Evolutionary conservation across 768 basidiomycete genomes (phyloP).

Genomic region (Daedaleopsis nitida): DNA sequence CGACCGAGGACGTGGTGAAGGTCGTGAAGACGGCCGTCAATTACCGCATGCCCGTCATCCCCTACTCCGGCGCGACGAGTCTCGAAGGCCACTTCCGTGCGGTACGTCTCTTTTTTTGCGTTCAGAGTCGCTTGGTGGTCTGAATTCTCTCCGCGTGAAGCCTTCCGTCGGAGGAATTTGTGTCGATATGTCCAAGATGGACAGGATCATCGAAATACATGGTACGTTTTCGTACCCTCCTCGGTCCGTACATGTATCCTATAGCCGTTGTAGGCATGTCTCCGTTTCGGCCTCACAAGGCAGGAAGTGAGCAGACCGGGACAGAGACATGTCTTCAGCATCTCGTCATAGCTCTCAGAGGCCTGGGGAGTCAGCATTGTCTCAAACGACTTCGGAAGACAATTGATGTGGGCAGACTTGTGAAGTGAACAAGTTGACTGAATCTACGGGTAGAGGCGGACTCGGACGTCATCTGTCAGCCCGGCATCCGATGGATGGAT

Average conservation of each 20-base stretch:
- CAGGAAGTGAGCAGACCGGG: no score
- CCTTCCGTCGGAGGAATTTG: slow-evolving; percentile 64
- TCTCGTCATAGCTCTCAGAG: no score
- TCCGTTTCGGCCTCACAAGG: no score
- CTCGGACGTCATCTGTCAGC: slow-evolving; percentile 73
- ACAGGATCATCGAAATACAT: slow-evolving; percentile 73
- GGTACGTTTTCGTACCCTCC: slow-evolving; percentile 40
- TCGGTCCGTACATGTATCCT: no score
- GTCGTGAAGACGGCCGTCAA: slow-evolving; percentile 76
- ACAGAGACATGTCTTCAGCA: no score
- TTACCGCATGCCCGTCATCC: slow-evolving; percentile 74
- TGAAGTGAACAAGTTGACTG: neutral
- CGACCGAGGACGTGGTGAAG: slow-evolving; percentile 80
- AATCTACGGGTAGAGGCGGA: slow-evolving; percentile 52
- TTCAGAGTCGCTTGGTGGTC: neutral
- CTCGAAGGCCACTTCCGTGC: slow-evolving; percentile 77
- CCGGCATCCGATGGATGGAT: slow-evolving; percentile 71
- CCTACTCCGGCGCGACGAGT: slow-evolving; percentile 82
- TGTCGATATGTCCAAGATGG: slow-evolving; percentile 78
- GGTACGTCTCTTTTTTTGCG: slow-evolving; percentile 35
- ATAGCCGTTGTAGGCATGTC: no score
- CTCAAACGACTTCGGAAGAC: no score
- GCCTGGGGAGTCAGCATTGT: no score
- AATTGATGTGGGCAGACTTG: neutral
- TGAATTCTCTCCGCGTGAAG: slow-evolving; percentile 1